Evolutionary conservation across 1,139 yeast genomes (phyloP).

Genomic region (Meyerozyma sp.): DNA sequence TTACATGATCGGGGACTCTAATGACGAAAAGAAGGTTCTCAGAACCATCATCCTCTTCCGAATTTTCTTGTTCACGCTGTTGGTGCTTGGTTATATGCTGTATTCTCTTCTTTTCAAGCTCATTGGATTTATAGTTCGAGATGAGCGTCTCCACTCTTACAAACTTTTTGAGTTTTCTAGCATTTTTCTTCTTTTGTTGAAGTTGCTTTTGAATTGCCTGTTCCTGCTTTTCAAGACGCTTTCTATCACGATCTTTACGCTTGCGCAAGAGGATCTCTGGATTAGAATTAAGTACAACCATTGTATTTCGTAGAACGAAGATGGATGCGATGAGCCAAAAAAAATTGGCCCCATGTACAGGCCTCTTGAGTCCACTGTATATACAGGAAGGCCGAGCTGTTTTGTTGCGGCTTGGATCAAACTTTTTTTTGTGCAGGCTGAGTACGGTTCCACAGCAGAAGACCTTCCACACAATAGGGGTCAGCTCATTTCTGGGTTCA

Average conservation of each 20-base stretch:
- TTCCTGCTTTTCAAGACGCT: conserved; percentile 61
- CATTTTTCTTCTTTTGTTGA: conserved; percentile 32
- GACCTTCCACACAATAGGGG: neutral
- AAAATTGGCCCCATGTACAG: neutral
- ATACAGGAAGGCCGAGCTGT: neutral
- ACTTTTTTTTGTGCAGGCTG: conserved; percentile 1
- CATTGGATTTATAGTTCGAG: conserved; percentile 57
- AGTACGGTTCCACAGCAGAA: neutral
- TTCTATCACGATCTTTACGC: conserved; percentile 71
- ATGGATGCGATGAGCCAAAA: conserved; percentile 15
- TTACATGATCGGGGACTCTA: conserved; percentile 53
- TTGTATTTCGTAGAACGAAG: conserved; percentile 6
- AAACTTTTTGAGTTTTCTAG: conserved; percentile 42
- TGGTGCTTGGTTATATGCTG: conserved; percentile 54
- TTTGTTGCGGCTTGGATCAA: neutral
- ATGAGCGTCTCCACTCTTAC: conserved; percentile 71
- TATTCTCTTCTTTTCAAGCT: conserved; percentile 63
- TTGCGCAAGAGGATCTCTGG: conserved; percentile 73
- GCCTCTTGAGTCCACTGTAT: neutral
- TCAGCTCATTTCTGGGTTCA: neutral
- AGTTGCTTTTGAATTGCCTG: conserved; percentile 24
- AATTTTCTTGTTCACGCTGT: conserved; percentile 12
- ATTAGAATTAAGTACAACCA: conserved; percentile 58
- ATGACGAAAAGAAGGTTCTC: conserved; percentile 55
- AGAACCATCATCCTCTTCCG: conserved; percentile 16